phyloP scores from a whole-genome alignment of 1,139 yeast species.

The Meyerozyma carpophila region DNA sequence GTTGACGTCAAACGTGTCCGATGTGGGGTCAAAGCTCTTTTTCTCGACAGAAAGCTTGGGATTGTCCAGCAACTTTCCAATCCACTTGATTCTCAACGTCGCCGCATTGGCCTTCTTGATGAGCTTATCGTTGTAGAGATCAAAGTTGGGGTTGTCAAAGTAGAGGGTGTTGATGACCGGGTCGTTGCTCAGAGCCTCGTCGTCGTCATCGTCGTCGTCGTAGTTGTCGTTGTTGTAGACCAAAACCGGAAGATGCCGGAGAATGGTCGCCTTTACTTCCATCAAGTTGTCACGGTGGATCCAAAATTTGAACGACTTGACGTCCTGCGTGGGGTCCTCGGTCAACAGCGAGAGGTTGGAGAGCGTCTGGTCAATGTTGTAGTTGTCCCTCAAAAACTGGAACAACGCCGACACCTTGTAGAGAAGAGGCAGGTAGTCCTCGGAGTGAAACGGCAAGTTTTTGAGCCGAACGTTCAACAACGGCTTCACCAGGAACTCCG shows the following conservation, averaged over 20 bases:
- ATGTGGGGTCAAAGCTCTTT: conserved; percentile 58
- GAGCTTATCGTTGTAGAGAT: conserved; percentile 79
- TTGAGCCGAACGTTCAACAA: conserved; percentile 81
- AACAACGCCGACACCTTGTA: conserved; percentile 79
- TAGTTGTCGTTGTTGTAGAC: conserved; percentile 52
- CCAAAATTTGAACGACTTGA: conserved; percentile 88
- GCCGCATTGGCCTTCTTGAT: conserved; percentile 65
- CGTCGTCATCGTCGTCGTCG: conserved; percentile 15
- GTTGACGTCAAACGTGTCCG: conserved; percentile 51
- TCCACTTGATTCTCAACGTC: conserved; percentile 85
- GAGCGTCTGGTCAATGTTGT: conserved; percentile 34
- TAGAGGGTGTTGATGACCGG: conserved; percentile 84
- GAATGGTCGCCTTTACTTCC: conserved; percentile 92
- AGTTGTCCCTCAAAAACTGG: conserved; percentile 72
- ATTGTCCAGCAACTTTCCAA: conserved; percentile 71
- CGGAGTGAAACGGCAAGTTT: conserved; percentile 87
- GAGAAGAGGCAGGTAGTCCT: conserved; percentile 88
- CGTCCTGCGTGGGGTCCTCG: conserved; percentile 46
- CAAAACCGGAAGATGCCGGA: conserved; percentile 89
- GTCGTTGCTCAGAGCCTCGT: conserved; percentile 35
- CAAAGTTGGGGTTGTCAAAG: conserved; percentile 80
- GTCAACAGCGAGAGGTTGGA: conserved; percentile 43
- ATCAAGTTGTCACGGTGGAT: conserved; percentile 91
- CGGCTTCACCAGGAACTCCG: conserved; percentile 82
- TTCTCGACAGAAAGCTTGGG: conserved; percentile 79